phyloP scores from a whole-genome alignment of 2,329 filamentous ascomycete genomes.

The Trichoderma semiorbis region DNA sequence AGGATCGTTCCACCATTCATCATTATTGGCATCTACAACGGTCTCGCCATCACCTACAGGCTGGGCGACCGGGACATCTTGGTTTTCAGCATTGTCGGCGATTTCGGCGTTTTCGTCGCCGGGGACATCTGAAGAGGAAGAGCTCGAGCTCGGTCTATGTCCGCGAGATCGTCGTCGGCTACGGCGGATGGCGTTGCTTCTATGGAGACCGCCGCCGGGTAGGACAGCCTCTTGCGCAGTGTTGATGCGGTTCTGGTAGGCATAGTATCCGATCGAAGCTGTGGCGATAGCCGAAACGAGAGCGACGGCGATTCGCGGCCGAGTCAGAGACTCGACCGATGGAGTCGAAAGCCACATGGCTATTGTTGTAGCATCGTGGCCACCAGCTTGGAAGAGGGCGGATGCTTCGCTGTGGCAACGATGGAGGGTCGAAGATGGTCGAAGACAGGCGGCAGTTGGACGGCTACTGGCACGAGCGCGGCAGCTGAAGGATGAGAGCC shows the following conservation, averaged over 20 bases:
- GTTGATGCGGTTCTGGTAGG: constrained; percentile 43
- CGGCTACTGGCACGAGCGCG: neutral
- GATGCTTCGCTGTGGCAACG: neutral
- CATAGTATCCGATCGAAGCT: constrained; percentile 55
- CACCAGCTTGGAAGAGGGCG: constrained; percentile 3
- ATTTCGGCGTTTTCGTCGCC: constrained; percentile 43
- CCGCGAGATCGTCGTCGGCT: constrained; percentile 36
- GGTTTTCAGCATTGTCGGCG: constrained; percentile 20
- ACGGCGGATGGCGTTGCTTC: constrained; percentile 66
- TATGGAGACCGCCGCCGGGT: constrained; percentile 47
- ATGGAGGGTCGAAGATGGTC: neutral
- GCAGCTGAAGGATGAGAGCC: neutral
- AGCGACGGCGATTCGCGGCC: constrained; percentile 54
- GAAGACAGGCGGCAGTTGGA: neutral
- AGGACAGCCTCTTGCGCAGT: constrained; percentile 22
- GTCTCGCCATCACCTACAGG: constrained; percentile 38
- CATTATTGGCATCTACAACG: constrained; percentile 40
- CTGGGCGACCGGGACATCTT: constrained; percentile 27
- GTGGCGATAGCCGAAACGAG: constrained; percentile 54
- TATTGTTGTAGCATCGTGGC: constrained; percentile 34
- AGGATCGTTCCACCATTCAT: constrained; percentile 53
- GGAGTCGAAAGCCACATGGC: constrained; percentile 47
- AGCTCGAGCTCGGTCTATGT: constrained; percentile 40
- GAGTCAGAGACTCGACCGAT: constrained; percentile 52
- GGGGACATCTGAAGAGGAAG: constrained; percentile 39